A percentile compares a stretch with the other conserved stretches of the same genome.
These are phyloP conservation scores for Lachnellula arida DNA, from an alignment of 2,329 filamentous ascomycete species.

Conservation along the genomic window DNA sequence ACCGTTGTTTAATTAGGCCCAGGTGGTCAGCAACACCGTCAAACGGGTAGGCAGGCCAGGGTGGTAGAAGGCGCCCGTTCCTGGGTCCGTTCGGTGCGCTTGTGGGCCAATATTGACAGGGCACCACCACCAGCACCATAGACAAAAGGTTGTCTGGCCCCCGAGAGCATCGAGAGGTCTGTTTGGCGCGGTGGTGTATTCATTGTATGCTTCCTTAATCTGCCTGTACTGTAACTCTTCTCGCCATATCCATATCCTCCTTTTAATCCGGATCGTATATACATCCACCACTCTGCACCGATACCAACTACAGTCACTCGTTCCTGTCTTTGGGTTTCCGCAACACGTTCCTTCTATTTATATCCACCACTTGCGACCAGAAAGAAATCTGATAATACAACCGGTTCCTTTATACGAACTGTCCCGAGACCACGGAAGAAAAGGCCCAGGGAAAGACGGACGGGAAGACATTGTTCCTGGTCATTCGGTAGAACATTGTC, in stretches of 20 bases:
- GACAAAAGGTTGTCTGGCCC: not conserved
- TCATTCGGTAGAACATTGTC: not conserved
- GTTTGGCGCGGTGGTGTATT: not conserved
- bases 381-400: not conserved
- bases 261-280: not conserved
- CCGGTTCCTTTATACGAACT: not conserved
- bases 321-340: conserved; percentile 18
- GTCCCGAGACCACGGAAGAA: not conserved
- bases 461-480: not conserved
- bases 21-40: not conserved
- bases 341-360: not conserved
- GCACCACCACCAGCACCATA: not conserved
- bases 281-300: not conserved
- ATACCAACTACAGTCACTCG: conserved; percentile 29
- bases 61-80: not conserved
- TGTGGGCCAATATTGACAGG: not conserved
- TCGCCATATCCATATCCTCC: not conserved
- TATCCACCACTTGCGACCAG: not conserved
- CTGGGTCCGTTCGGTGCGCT: not conserved
- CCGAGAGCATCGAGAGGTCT: not conserved
- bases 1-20: not conserved
- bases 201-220: not conserved
- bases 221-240: not conserved
- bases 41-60: not conserved
- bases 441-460: not conserved